Base-by-base conservation (phyloP, 2,329 filamentous ascomycete genomes). In the Knufia fluminis region DNA sequence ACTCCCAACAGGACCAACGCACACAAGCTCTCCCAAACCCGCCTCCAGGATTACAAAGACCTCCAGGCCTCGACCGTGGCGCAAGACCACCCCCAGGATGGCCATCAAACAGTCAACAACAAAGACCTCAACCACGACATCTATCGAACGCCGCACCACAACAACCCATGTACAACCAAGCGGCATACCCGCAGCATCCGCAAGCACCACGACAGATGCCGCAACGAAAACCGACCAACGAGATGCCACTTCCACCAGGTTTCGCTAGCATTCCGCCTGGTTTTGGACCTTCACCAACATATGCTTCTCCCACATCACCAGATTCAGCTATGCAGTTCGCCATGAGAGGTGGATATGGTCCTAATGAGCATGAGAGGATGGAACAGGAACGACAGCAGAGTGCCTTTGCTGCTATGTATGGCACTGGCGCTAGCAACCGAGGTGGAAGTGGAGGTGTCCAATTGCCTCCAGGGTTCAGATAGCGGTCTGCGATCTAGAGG, bases 21-120 rank as follows among this genome's bases (percentile, higher is more conserved):
- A 39, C 54, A 17, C 64, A 66, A 45, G 61, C 62, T 28, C 35
- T 46, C 55, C 61, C 19, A 65, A 70, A 46, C 24, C 45, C 50
- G 22, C 56, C 56, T 24, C 56, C 55, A 43, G 65, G 64, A 19
- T 61, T 72, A 24, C 69, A 68, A 52, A 62, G 69, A 50, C 69
- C 70, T 35, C 69, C 68, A 28, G 70, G 69, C 17, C 64, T 72
- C 38, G 68, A 71, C 19, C 67, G 70, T 47, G 53, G 69, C 54
- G 65, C 65, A 26, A 50, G 51, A 48, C 48, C 41, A 14, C 65
- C 64, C 36, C 65, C 66, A 12, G 66, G 66, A 49, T 70, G 67
- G 66, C 58, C 59, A 19, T 65, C 42, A 19, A 35, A n/a, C 26
- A 26, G 4, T 14, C 63, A 66, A 45, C 54, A 62, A 41, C 62